Evolutionary conservation across 2,329 filamentous ascomycete genomes (phyloP).

Genomic region (Conoideocrella luteorostrata): DNA sequence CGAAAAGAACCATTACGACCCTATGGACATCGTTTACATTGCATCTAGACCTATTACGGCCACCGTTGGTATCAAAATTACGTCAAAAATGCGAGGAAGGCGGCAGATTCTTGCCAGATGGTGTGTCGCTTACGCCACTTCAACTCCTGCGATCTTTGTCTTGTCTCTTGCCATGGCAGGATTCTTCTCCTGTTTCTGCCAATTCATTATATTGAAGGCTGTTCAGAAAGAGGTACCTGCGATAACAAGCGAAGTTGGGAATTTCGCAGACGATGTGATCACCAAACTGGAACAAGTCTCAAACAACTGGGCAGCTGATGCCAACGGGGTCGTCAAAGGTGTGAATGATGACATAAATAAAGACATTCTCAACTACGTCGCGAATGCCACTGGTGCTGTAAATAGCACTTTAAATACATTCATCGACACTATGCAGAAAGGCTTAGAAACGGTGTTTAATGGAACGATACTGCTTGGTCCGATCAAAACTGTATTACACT

Average conservation of each 20-base stretch:
- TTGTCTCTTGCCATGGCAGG: constrained; percentile 77
- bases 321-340: constrained; percentile 64
- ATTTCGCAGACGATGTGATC: constrained; percentile 75
- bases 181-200: constrained; percentile 74
- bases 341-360: constrained; percentile 75
- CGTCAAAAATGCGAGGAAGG: constrained; percentile 57
- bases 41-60: constrained; percentile 74
- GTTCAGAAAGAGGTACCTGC: constrained; percentile 72
- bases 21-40: constrained; percentile 85
- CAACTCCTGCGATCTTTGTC: constrained; percentile 76
- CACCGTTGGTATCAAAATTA: constrained; percentile 62
- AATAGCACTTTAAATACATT: constrained; percentile 83
- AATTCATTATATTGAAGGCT: constrained; percentile 67
- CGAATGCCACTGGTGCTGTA: constrained; percentile 72
- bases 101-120: constrained; percentile 71
- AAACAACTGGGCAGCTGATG: constrained; percentile 65
- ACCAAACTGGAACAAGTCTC: constrained; percentile 66
- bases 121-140: constrained; percentile 83
- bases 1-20: constrained; percentile 60
- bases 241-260: constrained; percentile 66
- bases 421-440: constrained; percentile 66
- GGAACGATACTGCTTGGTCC: constrained; percentile 74
- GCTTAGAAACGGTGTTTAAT: constrained; percentile 72
- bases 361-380: constrained; percentile 81
- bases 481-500: constrained; percentile 73